Evolutionary conservation across 2,329 filamentous ascomycete species (phyloP), one percentile per base, ranked within the genome.

Genomic region (Dissoconium aciculare): DNA sequence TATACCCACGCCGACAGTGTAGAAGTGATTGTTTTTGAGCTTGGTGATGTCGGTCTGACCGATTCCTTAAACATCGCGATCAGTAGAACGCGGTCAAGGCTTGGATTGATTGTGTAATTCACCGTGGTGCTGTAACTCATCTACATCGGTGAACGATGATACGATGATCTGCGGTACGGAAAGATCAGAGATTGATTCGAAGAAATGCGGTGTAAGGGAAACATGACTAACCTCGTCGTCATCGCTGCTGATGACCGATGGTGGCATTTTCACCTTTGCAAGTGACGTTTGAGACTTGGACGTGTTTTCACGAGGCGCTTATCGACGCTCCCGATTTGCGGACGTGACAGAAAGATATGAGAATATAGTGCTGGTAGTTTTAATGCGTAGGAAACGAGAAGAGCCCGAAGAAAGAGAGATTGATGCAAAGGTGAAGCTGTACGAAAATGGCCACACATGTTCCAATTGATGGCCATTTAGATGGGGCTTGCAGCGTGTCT

Each of bases 61-160:
- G 41, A 79, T 71, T 25, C 74, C 68, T 69, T 32, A n/a, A n/a
- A n/a, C n/a, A n/a, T 4, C 12, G 17, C 15, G 27, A 19, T 30
- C 29, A 27, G 30, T 32, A 25, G 11, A 19, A 17, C 14, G 9
- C 5, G 11, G 11, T 11, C 11, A 15, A 27, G 11, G 31, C 10
- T 14, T 30, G 25, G 19, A 30, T 12, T 6, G 5, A 14, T 24
- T 13, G 17, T 10, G 9, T n/a, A 5, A 28, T 40, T 25, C 53
- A 67, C 69, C 74, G 50, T 78, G 72, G 17, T 68, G 63, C 51
- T 77, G 73, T 17, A 79, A 69, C 26, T 63, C 59, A 37, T 79
- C 74, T 35, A 79, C 71, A 43, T 78, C 72, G 33, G 77, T 58
- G 39, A 78, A 23, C 19, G 19, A 8, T n/a, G 19, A 23, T 8